Evolutionary conservation across 2,329 filamentous ascomycete species (phyloP), one percentile per base, ranked within the genome.

Genomic region (Alternaria conjuncta): DNA sequence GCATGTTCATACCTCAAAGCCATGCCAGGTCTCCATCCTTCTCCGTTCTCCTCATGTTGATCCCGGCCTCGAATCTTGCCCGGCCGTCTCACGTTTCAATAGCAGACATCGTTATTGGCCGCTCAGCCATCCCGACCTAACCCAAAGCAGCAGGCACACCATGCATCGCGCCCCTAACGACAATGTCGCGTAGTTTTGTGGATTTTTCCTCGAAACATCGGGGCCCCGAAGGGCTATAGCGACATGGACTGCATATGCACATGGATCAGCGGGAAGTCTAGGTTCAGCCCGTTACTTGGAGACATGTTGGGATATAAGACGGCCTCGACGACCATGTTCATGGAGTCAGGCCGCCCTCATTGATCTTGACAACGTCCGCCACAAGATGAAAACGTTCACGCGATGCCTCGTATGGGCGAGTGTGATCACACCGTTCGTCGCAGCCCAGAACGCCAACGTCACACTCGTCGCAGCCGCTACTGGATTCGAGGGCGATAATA

Each of bases 401-500:
- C 30, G 11, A 32, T 62, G 26, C 32, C 25, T 64, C 12, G 25
- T 56, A 13, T 73, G 67, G 63, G 59, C 59, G 15, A 41, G 61
- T 18, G 51, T 60, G 20, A 2, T 65, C 0, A 3, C 67, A 2
- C 46, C 44, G 4, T 51, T 58, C 11, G 65, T 59, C 15, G 25
- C 65, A 15, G 70, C 69, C 11, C 66, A 68, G 41, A 58, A 67
- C 25, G 72, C 58, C 4, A 72, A 69, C 18, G 63, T 75, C 15
- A 71, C 63, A 3, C 65, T 76, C 6, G 50, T 64, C 7, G 68
- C 70, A 53, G 71, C 65, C 44, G 71, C 72, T 15, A 69, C 61
- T 9, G 70, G 69, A 6, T 76, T 76, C 21, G 70, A 76, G 23
- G 59, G 66, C n/a, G 75, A 77, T 26, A 76, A 74, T 28, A 71